Evolutionary conservation across 352 stramenopile genomes (phyloP).

Genomic region (Paralagenidium karlingii): DNA sequence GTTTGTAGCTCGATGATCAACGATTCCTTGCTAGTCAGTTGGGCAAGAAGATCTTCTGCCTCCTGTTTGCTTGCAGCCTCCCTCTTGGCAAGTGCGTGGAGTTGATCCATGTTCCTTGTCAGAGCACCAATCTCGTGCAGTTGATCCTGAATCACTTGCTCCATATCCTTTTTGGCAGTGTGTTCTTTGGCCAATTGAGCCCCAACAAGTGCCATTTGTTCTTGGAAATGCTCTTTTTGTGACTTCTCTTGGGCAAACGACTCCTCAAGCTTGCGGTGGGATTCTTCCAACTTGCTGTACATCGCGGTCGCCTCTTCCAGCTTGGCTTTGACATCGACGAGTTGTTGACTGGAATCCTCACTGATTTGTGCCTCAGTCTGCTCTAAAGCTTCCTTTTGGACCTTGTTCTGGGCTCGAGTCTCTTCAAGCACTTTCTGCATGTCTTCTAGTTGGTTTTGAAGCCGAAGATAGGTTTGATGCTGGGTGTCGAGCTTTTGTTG

Average conservation of each 20-base stretch:
- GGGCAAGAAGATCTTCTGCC: neutral
- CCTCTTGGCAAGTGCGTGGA: neutral
- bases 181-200: too few species aligned
- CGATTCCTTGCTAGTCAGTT: too few species aligned
- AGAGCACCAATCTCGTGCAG: slow-evolving; percentile 1
- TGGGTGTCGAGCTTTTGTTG: neutral
- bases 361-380: neutral
- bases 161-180: too few species aligned
- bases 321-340: neutral
- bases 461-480: neutral
- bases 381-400: neutral
- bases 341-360: neutral
- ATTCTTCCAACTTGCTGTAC: too few species aligned
- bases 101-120: slow-evolving; percentile 1
- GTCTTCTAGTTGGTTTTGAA: neutral
- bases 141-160: too few species aligned
- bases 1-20: too few species aligned
- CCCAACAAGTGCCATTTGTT: too few species aligned
- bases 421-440: neutral
- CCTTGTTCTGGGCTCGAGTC: neutral
- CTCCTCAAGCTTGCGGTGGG: too few species aligned
- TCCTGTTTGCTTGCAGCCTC: neutral
- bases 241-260: too few species aligned
- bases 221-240: too few species aligned
- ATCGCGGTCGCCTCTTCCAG: too few species aligned